These are phyloP conservation scores for Peronospora destructor DNA, from an alignment of 352 stramenopile species.

Conservation along the genomic window DNA sequence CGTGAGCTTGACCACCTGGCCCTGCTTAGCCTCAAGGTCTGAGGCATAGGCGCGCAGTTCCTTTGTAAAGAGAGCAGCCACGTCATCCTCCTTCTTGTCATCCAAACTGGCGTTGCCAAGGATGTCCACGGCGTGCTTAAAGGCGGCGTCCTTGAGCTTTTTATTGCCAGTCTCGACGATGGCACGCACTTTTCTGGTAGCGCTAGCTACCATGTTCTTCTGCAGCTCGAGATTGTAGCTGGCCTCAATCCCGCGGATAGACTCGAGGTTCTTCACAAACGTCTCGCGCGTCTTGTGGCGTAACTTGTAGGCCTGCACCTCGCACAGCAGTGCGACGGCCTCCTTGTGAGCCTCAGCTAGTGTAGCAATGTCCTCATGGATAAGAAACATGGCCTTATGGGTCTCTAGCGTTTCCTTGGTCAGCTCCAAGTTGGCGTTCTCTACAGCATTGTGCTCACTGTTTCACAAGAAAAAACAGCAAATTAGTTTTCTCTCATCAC, in stretches of 20 bases:
- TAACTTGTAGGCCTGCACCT: conserved; percentile 80
- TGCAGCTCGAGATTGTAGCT: conserved; percentile 80
- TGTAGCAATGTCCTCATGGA: conserved; percentile 77
- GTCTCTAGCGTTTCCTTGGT: conserved; percentile 79
- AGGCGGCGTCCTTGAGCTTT: conserved; percentile 74
- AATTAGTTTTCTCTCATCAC: conserved; percentile 1
- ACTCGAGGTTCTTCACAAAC: conserved; percentile 84
- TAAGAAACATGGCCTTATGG: conserved; percentile 77
- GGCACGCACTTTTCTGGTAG: conserved; percentile 67
- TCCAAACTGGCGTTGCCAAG: conserved; percentile 58
- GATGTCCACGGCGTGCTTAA: conserved; percentile 82
- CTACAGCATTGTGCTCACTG: conserved; percentile 79
- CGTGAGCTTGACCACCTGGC: conserved; percentile 67
- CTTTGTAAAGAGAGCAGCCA: conserved; percentile 77
- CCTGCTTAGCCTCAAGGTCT: conserved; percentile 71
- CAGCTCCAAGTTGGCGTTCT: conserved; percentile 76
- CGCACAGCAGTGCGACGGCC: conserved; percentile 71
- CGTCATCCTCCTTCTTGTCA: conserved; percentile 79
- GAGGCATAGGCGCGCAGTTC: conserved; percentile 73
- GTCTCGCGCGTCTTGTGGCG: conserved; percentile 84
- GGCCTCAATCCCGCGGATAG: conserved; percentile 74
- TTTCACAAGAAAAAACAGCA: conserved; percentile 5
- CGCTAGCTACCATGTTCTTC: conserved; percentile 71
- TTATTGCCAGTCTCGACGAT: conserved; percentile 78
- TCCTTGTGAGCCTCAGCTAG: conserved; percentile 80